These are phyloP conservation scores for Phytopythium helicoides DNA, from an alignment of 352 stramenopile species.

Conservation along the genomic window DNA sequence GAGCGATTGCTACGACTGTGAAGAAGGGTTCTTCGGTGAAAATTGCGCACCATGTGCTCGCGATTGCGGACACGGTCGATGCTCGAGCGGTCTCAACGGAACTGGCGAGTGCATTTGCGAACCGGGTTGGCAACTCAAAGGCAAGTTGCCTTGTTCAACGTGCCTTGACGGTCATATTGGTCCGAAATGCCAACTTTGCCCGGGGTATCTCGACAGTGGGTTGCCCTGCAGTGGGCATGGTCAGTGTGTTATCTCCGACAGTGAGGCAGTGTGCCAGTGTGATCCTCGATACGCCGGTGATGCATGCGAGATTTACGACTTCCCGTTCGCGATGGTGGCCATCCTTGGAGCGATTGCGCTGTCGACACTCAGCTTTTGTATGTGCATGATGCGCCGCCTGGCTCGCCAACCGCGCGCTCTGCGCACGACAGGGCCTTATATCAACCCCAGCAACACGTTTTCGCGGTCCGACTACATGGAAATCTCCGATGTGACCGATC, in stretches of 20 bases:
- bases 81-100: constrained; percentile 71
- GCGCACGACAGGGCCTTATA: constrained; percentile 24
- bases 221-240: constrained; percentile 71
- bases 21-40: constrained; percentile 78
- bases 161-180: constrained; percentile 81
- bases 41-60: constrained; percentile 61
- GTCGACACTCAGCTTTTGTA: constrained; percentile 81
- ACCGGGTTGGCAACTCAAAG: constrained; percentile 64
- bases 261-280: constrained; percentile 60
- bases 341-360: constrained; percentile 77
- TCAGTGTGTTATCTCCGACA: constrained; percentile 51
- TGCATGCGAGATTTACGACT: constrained; percentile 84
- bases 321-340: constrained; percentile 78
- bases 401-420: constrained; percentile 62
- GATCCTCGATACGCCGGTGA: constrained; percentile 71
- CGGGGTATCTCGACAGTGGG: constrained; percentile 70
- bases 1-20: constrained; percentile 84
- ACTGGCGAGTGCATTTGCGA: constrained; percentile 78
- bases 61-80: constrained; percentile 76
- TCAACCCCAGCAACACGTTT: constrained; percentile 68
- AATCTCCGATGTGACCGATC: constrained; percentile 82
- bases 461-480: constrained; percentile 83
- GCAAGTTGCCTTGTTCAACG: constrained; percentile 61
- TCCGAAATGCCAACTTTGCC: constrained; percentile 62
- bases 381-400: constrained; percentile 83